These are phyloP conservation scores for Beauveria sp. DNA, from an alignment of 2,329 filamentous ascomycete genomes.

Conservation along the genomic window DNA sequence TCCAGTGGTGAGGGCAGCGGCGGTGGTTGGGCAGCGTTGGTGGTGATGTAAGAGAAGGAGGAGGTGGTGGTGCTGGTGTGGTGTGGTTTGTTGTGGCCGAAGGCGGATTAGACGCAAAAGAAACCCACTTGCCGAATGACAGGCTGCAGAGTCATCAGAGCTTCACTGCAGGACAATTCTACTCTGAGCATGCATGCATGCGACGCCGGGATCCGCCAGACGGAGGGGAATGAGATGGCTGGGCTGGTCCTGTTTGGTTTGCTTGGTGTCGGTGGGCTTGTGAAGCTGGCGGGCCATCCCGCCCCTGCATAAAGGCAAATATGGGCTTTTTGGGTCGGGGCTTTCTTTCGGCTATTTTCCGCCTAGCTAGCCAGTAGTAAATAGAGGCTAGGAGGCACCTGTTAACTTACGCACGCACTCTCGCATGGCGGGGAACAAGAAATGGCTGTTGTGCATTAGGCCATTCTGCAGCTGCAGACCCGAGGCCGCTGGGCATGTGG, in stretches of 20 bases:
- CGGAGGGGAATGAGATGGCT: neutral
- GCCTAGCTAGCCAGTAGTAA: neutral
- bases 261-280: neutral
- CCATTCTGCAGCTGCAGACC: neutral
- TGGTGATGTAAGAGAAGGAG: slow-evolving; percentile 5
- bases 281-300: neutral
- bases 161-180: neutral
- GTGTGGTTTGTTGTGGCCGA: neutral
- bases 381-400: no score
- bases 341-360: neutral
- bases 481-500: neutral
- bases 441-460: neutral
- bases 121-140: slow-evolving; percentile 1
- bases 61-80: neutral
- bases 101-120: neutral
- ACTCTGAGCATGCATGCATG: neutral
- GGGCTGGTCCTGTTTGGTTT: neutral
- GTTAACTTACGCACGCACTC: neutral
- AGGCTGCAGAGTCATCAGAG: neutral
- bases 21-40: slow-evolving; percentile 5
- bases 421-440: neutral
- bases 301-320: neutral
- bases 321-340: neutral
- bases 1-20: neutral
- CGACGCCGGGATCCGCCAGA: neutral